Evolutionary conservation across 257 asterid genomes (phyloP), one percentile per base, ranked within the genome.

Genomic region (Rehmannia glutinosa): DNA sequence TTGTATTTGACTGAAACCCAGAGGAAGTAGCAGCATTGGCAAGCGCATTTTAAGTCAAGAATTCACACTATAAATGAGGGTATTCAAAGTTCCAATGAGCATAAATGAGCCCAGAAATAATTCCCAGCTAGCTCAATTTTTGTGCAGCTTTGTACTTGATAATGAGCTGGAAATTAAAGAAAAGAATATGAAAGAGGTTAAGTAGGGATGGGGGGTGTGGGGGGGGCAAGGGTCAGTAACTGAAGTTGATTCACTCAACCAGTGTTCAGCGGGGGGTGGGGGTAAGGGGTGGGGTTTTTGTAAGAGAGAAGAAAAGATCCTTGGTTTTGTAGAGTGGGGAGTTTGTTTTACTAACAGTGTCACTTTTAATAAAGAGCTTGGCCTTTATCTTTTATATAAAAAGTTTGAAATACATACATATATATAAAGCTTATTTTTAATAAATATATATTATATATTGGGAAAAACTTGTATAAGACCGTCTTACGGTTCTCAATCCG

Each of bases 1-100:
- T 3, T 69, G 56, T 9, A 73, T 15, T 47, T 35, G 62, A 27
- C 68, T 25, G 35, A 35, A 55, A 46, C 32, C 28, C 21, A 24
- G 78, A 42, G 51, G 63, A 27, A 67, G 70, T 56, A 75, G 72
- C 74, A 69, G 75, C 77, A 73, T 55, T 66, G 62, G 66, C 73
- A 65, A 8, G 62, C 28, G 69, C 78, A 61, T 79, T 72, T 52
- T 20, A n/a, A 35, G 69, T 59, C 69, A 64, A 65, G 68, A 54
- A 70, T 76, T 76, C 73, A 78, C 73, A 62, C 77, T 62, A 62
- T 55, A 6, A 74, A 66, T 54, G 77, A 36, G 47, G 45, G 33
- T 42, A 30, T 4, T 13, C 61, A 8, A 24, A 77, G 79, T 73
- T 73, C 73, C 68, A 42, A 51, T 3, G 30, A 43, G 30, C 28